Evolutionary conservation across 2,329 filamentous ascomycete genomes (phyloP).

Genomic region (Alternaria burnsii): DNA sequence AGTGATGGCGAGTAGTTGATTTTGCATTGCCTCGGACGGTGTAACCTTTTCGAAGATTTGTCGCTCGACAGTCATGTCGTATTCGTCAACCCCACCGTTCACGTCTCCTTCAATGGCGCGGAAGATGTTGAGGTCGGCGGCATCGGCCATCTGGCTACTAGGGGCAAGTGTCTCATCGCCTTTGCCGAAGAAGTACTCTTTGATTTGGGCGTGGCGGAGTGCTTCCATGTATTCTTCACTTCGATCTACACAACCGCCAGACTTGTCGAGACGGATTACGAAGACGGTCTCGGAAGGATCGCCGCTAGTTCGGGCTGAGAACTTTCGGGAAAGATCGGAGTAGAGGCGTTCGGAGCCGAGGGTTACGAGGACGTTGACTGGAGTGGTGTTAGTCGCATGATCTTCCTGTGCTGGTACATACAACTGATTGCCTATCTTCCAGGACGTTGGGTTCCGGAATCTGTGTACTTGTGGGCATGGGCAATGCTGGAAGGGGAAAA

Average conservation of each 20-base stretch:
- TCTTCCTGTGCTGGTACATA: conserved; percentile 2
- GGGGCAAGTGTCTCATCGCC: conserved; percentile 76
- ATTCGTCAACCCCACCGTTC: conserved; percentile 14
- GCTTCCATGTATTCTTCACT: conserved; percentile 78
- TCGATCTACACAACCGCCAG: conserved; percentile 82
- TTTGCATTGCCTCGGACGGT: conserved; percentile 74
- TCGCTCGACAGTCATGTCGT: conserved; percentile 33
- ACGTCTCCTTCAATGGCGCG: conserved; percentile 68
- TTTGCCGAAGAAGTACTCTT: conserved; percentile 94
- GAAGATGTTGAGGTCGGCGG: conserved; percentile 77
- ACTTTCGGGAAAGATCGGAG: conserved; percentile 76
- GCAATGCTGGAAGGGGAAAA: neutral
- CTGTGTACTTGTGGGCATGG: neutral
- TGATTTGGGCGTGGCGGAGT: conserved; percentile 77
- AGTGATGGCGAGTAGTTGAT: conserved; percentile 85
- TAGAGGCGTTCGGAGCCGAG: conserved; percentile 81
- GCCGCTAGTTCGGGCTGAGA: conserved; percentile 57
- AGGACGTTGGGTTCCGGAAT: neutral
- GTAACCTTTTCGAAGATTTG: conserved; percentile 69
- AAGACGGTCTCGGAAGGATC: conserved; percentile 72
- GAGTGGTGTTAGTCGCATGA: conserved; percentile 36
- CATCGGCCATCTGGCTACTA: conserved; percentile 84
- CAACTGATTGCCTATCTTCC: neutral
- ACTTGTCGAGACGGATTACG: conserved; percentile 82
- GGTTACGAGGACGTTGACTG: conserved; percentile 81